A percentile compares a stretch with the other conserved stretches of the same genome.
Conservation (phyloP, 805 yeast genomes). For the Starmera dryadoides region DNA sequence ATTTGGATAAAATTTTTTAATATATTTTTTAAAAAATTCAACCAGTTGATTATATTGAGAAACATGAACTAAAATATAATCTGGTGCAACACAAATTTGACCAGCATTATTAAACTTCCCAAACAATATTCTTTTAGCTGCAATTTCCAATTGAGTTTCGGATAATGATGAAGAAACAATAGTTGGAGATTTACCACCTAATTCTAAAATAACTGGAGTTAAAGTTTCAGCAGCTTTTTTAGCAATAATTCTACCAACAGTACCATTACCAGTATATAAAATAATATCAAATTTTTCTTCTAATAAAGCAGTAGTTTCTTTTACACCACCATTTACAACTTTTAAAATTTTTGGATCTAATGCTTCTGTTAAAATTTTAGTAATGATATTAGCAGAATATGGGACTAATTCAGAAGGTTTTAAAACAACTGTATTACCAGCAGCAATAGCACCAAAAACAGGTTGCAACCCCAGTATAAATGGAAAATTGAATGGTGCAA, state of each 20-base stretch:
- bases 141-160: slow-evolving; percentile 33
- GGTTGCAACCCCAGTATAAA: slow-evolving; percentile 56
- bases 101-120: slow-evolving; percentile 79
- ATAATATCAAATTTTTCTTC: slow-evolving; percentile 69
- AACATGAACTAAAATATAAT: slow-evolving; percentile 67
- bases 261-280: slow-evolving; percentile 75
- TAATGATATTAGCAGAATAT: slow-evolving; percentile 45
- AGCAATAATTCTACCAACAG: slow-evolving; percentile 73
- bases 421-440: slow-evolving; percentile 73
- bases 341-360: slow-evolving; percentile 50
- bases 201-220: slow-evolving; percentile 75
- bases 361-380: slow-evolving; percentile 44
- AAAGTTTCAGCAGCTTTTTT: slow-evolving; percentile 76
- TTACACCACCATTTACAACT: slow-evolving; percentile 67
- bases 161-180: slow-evolving; percentile 49
- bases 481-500: slow-evolving; percentile 82
- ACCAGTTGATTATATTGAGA: slow-evolving; percentile 46
- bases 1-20: slow-evolving; percentile 38
- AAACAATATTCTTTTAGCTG: slow-evolving; percentile 65
- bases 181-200: slow-evolving; percentile 92
- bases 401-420: slow-evolving; percentile 77
- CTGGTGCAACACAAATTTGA: slow-evolving; percentile 88
- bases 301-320: slow-evolving; percentile 55
- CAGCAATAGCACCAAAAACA: slow-evolving; percentile 72
- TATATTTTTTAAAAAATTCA: slow-evolving; percentile 30